These are phyloP conservation scores for Tetradesmus obliquus DNA, from an alignment of 139 green algal genomes.

Conservation along the genomic window DNA sequence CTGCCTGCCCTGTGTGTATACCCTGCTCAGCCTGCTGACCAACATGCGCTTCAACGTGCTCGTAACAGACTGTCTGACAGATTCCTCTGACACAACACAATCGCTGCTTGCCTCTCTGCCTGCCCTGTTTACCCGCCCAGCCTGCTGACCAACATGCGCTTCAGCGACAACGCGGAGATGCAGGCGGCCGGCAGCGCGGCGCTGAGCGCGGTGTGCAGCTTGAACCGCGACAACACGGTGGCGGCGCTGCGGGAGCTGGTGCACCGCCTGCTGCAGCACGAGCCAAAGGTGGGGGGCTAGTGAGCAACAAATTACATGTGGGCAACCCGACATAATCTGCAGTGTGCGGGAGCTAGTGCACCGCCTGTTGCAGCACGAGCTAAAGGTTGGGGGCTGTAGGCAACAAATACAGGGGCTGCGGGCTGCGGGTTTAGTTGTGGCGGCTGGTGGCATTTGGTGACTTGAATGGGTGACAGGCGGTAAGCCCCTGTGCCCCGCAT, in stretches of 20 bases:
- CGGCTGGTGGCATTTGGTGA: too few species aligned
- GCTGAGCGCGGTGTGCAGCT: background rate
- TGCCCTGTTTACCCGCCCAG: background rate
- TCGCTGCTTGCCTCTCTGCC: too few species aligned
- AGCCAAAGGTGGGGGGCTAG: slow-evolving; percentile 14
- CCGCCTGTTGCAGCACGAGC: background rate
- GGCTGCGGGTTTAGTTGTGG: too few species aligned
- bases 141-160: slow-evolving; percentile 23
- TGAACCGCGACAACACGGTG: slow-evolving; percentile 18
- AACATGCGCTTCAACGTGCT: background rate
- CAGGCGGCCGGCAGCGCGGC: slow-evolving; percentile 2
- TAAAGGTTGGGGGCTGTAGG: background rate
- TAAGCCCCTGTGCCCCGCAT: too few species aligned
- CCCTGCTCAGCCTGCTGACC: background rate
- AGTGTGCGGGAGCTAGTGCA: background rate
- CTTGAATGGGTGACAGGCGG: too few species aligned
- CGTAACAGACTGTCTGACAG: too few species aligned
- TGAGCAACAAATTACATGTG: background rate
- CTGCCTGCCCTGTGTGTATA: too few species aligned
- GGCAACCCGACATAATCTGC: background rate
- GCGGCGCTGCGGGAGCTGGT: slow-evolving; percentile 32
- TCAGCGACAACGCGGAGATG: slow-evolving; percentile 5
- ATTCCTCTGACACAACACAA: too few species aligned
- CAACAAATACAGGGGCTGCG: background rate
- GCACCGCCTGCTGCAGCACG: slow-evolving; percentile 27